These are phyloP conservation scores for Hypoxylon subgilvum DNA, from an alignment of 495 filamentous ascomycete genomes.

Conservation along the genomic window DNA sequence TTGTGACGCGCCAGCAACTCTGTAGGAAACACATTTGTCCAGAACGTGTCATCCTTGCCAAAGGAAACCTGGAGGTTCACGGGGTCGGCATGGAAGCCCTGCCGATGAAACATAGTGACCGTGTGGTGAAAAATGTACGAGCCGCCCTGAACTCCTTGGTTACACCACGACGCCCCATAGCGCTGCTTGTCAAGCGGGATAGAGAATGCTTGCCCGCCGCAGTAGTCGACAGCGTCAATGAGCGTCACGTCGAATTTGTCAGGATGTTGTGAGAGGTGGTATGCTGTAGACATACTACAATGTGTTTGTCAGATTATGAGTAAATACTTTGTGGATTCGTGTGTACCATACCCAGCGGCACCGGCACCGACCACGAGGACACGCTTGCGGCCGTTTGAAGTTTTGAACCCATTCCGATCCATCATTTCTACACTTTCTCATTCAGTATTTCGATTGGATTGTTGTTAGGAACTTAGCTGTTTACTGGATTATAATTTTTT, in stretches of 20 bases:
- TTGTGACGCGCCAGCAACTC: slow-evolving; percentile 66
- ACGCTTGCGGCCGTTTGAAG: slow-evolving; percentile 47
- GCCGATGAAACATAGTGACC: slow-evolving; percentile 74
- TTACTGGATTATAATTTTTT: no score
- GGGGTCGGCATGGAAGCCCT: slow-evolving; percentile 69
- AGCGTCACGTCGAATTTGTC: slow-evolving; percentile 76
- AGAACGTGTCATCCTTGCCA: slow-evolving; percentile 78
- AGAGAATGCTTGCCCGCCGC: slow-evolving; percentile 83
- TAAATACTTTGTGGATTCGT: not conserved
- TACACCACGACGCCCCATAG: slow-evolving; percentile 77
- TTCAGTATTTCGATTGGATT: no score
- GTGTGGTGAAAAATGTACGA: slow-evolving; percentile 82
- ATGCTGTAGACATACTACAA: slow-evolving; percentile 69
- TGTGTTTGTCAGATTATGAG: slow-evolving; percentile 7
- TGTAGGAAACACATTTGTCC: slow-evolving; percentile 81
- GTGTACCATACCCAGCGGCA: slow-evolving; percentile 57
- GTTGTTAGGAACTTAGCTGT: no score
- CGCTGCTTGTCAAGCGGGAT: slow-evolving; percentile 71
- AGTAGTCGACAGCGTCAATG: slow-evolving; percentile 69
- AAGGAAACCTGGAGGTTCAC: slow-evolving; percentile 82
- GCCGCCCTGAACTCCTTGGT: slow-evolving; percentile 85
- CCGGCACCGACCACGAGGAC: slow-evolving; percentile 69
- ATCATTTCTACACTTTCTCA: no score
- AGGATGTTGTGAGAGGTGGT: slow-evolving; percentile 74
- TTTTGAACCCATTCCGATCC: no score